A percentile compares a stretch with the other conserved stretches of the same genome.
phyloP scores from a whole-genome alignment of 768 basidiomycete genomes.

The Suillus tomentosus region DNA sequence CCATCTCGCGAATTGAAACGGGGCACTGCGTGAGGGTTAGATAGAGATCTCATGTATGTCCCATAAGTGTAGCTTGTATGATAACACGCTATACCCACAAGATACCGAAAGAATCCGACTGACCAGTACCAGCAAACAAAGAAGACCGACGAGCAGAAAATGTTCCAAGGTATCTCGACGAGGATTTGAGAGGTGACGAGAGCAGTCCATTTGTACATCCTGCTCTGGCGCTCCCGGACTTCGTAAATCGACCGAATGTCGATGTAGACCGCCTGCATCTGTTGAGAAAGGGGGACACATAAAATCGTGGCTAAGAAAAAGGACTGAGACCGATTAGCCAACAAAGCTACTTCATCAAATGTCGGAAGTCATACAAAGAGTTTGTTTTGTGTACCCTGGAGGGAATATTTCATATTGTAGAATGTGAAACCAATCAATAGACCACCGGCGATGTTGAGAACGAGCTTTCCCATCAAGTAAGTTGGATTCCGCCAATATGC shows the following conservation, averaged over 20 bases:
- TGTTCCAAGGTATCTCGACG: constrained; percentile 63
- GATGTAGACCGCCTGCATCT: constrained; percentile 64
- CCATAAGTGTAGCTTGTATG: too few species aligned
- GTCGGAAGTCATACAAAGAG: constrained; percentile 51
- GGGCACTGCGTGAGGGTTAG: too few species aligned
- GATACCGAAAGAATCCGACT: constrained; percentile 47
- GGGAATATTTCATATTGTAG: constrained; percentile 52
- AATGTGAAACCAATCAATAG: constrained; percentile 66
- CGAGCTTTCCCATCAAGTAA: constrained; percentile 60
- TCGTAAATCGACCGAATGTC: constrained; percentile 60
- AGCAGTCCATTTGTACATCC: constrained; percentile 68
- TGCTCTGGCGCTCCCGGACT: constrained; percentile 63
- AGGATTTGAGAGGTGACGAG: constrained; percentile 56
- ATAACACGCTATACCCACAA: too few species aligned
- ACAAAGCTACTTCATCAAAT: constrained; percentile 6
- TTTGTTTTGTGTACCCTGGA: constrained; percentile 65
- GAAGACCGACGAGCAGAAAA: constrained; percentile 56
- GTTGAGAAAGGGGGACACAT: constrained; percentile 56
- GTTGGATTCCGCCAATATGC: constrained; percentile 60
- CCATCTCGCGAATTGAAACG: too few species aligned
- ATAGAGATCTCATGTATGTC: too few species aligned
- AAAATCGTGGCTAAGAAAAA: constrained; percentile 59
- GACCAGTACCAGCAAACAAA: constrained; percentile 76
- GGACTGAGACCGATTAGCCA: constrained; percentile 27
- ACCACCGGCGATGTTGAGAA: constrained; percentile 54